phyloP scores from a whole-genome alignment of 257 asterid genomes.

The Ophiorrhiza pumila region DNA sequence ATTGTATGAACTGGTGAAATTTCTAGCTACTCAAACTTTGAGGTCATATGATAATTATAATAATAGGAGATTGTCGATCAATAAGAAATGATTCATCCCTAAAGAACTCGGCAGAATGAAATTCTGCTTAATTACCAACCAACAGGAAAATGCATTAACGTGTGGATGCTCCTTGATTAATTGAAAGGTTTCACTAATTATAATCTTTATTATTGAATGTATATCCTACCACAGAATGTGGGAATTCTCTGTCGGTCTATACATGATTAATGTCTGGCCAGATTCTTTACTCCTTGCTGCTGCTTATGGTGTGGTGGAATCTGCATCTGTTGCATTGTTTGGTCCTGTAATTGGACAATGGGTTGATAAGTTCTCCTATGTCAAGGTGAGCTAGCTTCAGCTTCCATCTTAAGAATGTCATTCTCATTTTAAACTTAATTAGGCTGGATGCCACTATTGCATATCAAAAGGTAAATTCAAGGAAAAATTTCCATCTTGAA shows the following conservation, averaged over 20 bases:
- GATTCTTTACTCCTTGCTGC: conserved; percentile 81
- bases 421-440: no score
- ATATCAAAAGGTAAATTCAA: no score
- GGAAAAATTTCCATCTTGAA: no score
- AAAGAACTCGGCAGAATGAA: not conserved
- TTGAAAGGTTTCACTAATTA: not conserved
- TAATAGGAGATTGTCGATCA: no score
- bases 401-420: conserved; percentile 7
- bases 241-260: conserved; percentile 90
- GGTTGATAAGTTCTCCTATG: conserved; percentile 63
- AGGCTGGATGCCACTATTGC: not conserved
- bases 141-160: no score
- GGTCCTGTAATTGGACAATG: conserved; percentile 74
- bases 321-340: conserved; percentile 63
- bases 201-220: not conserved
- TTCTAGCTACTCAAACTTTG: no score
- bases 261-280: conserved; percentile 92
- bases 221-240: conserved; percentile 61
- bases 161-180: no score
- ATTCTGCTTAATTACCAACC: not conserved
- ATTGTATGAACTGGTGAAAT: no score
- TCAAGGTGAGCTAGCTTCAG: conserved; percentile 38
- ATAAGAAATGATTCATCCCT: not conserved
- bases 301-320: conserved; percentile 76
- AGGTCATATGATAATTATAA: no score